Conservation (phyloP, 352 stramenopile species). For the Phytophthora pseudosyringae region DNA sequence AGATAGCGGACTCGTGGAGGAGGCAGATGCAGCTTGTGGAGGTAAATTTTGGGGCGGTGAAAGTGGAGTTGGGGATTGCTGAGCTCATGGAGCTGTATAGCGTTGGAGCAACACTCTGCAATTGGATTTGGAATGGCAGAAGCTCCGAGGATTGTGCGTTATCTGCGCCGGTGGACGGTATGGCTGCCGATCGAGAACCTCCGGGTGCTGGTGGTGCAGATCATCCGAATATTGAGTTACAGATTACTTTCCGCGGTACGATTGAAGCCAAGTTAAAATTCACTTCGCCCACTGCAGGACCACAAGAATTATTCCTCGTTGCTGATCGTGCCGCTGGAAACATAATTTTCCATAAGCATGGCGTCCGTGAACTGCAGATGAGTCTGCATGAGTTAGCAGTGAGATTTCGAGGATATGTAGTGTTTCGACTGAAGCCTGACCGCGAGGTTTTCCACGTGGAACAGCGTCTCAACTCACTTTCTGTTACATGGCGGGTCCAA, state of each 20-base stretch:
- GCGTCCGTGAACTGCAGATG: conserved; percentile 51
- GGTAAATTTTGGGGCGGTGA: conserved; percentile 54
- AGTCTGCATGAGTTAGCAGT: conserved; percentile 56
- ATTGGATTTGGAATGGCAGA: conserved; percentile 30
- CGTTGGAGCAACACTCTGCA: conserved; percentile 27
- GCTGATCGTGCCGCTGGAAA: conserved; percentile 54
- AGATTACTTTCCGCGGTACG: conserved; percentile 62
- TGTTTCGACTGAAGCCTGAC: conserved; percentile 61
- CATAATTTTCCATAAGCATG: conserved; percentile 54
- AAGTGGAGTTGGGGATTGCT: conserved; percentile 48
- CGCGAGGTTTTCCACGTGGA: conserved; percentile 61
- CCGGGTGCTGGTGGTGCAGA: background rate
- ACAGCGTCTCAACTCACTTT: conserved; percentile 40
- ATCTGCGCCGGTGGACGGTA: conserved; percentile 21
- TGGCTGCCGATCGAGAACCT: conserved; percentile 26
- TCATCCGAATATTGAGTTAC: conserved; percentile 54
- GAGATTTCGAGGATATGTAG: conserved; percentile 50
- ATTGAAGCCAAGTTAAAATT: conserved; percentile 51
- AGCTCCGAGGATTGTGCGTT: conserved; percentile 16
- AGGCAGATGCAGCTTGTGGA: conserved; percentile 66
- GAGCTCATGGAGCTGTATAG: conserved; percentile 46
- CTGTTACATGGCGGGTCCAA: conserved; percentile 63
- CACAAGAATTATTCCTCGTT: conserved; percentile 42
- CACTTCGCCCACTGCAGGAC: conserved; percentile 42
- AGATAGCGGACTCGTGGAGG: conserved; percentile 49